Evolutionary conservation across 2,329 filamentous ascomycete genomes (phyloP).

Genomic region (Ophiostoma ulmi): DNA sequence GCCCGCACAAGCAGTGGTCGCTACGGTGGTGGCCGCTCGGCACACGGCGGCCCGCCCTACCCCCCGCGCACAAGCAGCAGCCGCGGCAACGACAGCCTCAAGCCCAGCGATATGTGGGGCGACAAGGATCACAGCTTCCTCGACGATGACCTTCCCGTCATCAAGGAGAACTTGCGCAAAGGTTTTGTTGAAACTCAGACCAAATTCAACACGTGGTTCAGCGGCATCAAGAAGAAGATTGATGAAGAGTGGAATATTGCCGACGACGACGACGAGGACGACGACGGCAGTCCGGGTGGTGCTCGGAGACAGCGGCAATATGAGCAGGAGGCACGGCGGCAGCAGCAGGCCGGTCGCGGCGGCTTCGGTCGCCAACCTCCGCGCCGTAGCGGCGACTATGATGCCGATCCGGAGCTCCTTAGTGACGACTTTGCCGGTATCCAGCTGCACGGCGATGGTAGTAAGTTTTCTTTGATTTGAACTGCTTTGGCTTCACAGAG

Average conservation of each 20-base stretch:
- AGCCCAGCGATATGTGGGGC: conserved; percentile 54
- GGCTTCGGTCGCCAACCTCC: conserved; percentile 39
- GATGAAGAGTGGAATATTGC: conserved; percentile 80
- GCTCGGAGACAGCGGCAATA: conserved; percentile 13
- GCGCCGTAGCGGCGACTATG: conserved; percentile 82
- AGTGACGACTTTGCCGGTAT: conserved; percentile 81
- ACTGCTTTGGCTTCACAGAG: neutral
- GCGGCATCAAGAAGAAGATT: conserved; percentile 83
- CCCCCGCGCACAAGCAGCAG: conserved; percentile 40
- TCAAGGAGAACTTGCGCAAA: conserved; percentile 87
- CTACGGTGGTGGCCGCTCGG: conserved; percentile 23
- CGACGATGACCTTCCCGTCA: conserved; percentile 90
- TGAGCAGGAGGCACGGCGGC: conserved; percentile 14
- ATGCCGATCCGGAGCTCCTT: conserved; percentile 86
- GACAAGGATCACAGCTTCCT: conserved; percentile 84
- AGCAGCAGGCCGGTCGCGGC: conserved; percentile 24
- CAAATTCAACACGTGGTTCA: conserved; percentile 90
- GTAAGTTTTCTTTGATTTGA: conserved; percentile 40
- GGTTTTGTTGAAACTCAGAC: conserved; percentile 91
- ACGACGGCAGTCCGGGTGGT: conserved; percentile 8
- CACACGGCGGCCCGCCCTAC: conserved; percentile 27
- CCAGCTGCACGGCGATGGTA: conserved; percentile 57
- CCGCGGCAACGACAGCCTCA: conserved; percentile 39
- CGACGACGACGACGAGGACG: conserved; percentile 45
- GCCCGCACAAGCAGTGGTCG: conserved; percentile 42